phyloP scores from a whole-genome alignment of 176 grass and related monocot species.

The Triticum monococcum region DNA sequence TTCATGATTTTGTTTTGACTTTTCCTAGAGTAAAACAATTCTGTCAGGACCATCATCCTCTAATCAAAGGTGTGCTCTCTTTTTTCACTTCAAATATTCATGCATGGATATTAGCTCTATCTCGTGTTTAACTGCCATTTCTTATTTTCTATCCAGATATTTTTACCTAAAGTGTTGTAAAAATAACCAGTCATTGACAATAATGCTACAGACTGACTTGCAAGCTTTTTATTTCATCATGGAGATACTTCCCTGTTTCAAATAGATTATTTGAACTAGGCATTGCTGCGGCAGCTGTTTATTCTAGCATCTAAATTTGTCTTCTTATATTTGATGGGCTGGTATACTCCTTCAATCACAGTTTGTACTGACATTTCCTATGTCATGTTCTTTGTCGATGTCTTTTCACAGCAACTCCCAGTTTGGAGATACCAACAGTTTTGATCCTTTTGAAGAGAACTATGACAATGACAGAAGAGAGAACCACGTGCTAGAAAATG shows the following conservation, averaged over 20 bases:
- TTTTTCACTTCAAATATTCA: slow-evolving; percentile 7
- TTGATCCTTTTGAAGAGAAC: slow-evolving; percentile 32
- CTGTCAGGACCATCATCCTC: slow-evolving; percentile 30
- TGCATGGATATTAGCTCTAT: neutral
- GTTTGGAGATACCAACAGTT: slow-evolving; percentile 13
- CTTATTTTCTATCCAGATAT: neutral
- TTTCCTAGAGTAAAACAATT: slow-evolving; percentile 44
- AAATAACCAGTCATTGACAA: neutral
- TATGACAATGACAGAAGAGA: slow-evolving; percentile 30
- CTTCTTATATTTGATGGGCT: neutral
- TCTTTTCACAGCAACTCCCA: slow-evolving; percentile 4
- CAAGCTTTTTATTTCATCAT: neutral
- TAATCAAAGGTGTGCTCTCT: slow-evolving; percentile 38
- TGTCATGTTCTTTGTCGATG: neutral
- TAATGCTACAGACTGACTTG: neutral
- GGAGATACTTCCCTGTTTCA: neutral
- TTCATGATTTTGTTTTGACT: slow-evolving; percentile 22
- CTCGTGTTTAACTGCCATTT: neutral
- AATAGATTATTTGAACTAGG: slow-evolving; percentile 1
- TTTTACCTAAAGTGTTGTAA: neutral
- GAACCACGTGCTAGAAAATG: neutral
- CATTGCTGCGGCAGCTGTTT: neutral
- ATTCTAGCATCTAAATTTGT: neutral
- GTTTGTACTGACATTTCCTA: neutral
- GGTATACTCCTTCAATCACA: neutral